Evolutionary conservation across 495 filamentous ascomycete species (phyloP), one percentile per base, ranked within the genome.

Genomic region (Neurospora sp.): DNA sequence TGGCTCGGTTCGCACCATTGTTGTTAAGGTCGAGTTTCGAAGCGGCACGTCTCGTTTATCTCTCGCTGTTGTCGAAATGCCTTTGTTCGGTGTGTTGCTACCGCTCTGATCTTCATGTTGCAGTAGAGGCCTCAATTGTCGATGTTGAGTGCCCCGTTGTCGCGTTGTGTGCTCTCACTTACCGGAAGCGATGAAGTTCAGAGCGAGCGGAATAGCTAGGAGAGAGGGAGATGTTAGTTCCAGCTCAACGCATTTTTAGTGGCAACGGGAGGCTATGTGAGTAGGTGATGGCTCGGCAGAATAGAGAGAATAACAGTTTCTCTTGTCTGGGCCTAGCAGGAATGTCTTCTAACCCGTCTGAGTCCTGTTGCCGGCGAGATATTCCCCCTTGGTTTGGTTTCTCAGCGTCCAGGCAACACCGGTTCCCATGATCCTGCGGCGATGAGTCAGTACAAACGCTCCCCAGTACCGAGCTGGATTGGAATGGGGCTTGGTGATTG

Each of bases 141-240:
- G 53, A 9, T 37, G 53, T 66, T 66, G 73, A 73, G 39, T 42
- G 46, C 69, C n/a, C 69, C 71, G 41, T 69, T 59, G 68, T 22
- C 20, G 70, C 53, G 68, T 70, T 35, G n/a, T 69, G 42, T 61
- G 72, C 69, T 75, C 46, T 77, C 68, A 93, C 91, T 93, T 88
- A 94, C 91, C 91, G 79, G 91, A 92, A 76, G 91, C 91, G 78
- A 93, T 91, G 83, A 93, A 94, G 80, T 94, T 93, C 73, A 94
- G 84, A 72, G 91, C 90, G 79, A 94, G 84, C 46, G 92, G 91
- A 66, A 91, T 81, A 73, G 89, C 91, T 94, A 69, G 37, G 69
- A 42, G 18, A 70, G 27, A 73, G 12, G 11, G 11, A 39, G 4
- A 35, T 40, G 79, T 82, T 73, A 80, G 79, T 46, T 69, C 69